Evolutionary conservation across 495 filamentous ascomycete species (phyloP).

Genomic region (Glarea lozoyensis): DNA sequence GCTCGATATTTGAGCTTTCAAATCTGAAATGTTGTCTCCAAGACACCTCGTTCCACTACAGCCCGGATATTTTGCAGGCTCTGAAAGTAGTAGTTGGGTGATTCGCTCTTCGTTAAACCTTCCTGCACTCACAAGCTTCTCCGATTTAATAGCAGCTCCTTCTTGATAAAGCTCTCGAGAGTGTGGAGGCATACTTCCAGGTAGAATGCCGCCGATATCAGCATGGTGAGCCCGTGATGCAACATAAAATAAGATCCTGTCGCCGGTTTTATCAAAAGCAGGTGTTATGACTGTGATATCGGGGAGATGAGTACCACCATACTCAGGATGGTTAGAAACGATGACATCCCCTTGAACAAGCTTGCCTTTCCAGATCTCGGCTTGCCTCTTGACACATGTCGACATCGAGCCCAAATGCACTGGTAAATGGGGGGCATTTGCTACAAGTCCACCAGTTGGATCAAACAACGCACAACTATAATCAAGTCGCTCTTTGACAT

Average conservation of each 20-base stretch:
- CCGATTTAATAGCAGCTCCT: slow-evolving; percentile 86
- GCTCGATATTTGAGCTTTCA: slow-evolving; percentile 91
- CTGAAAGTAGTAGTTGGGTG: slow-evolving; percentile 69
- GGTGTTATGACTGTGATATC: slow-evolving; percentile 95
- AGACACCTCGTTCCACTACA: slow-evolving; percentile 87
- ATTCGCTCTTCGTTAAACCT: slow-evolving; percentile 84
- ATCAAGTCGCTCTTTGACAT: slow-evolving; percentile 95
- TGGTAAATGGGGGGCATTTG: slow-evolving; percentile 90
- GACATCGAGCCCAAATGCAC: slow-evolving; percentile 93
- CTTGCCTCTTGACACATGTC: slow-evolving; percentile 87
- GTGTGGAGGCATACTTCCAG: slow-evolving; percentile 94
- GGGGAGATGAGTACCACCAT: slow-evolving; percentile 70
- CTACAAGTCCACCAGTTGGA: slow-evolving; percentile 79
- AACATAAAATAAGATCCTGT: slow-evolving; percentile 92
- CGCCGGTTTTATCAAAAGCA: slow-evolving; percentile 66
- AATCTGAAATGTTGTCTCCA: slow-evolving; percentile 89
- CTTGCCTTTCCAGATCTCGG: slow-evolving; percentile 85
- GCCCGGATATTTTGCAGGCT: slow-evolving; percentile 77
- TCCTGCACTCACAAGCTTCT: slow-evolving; percentile 88
- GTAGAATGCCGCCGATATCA: slow-evolving; percentile 93
- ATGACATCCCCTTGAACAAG: slow-evolving; percentile 88
- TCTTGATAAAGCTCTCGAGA: slow-evolving; percentile 91
- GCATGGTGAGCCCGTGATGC: slow-evolving; percentile 93
- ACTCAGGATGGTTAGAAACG: slow-evolving; percentile 93
- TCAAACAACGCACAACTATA: slow-evolving; percentile 97